Conservation (phyloP, 1,284 basidiomycete genomes). For the Clitocybe nebularis region DNA sequence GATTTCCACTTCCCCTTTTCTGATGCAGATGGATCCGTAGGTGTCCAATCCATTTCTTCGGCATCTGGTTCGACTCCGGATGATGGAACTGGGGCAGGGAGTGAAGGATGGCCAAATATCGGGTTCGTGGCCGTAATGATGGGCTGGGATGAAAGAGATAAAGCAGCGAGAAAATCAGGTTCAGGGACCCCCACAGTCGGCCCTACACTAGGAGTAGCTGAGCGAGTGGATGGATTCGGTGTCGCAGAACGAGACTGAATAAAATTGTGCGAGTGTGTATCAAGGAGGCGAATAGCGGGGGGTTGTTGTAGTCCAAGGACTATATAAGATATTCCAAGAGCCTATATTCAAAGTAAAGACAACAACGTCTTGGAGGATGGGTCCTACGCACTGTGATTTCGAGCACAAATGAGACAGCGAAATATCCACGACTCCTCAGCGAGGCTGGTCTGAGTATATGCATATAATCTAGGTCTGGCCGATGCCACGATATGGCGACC, state of each 20-base stretch:
- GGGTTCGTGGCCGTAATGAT: constrained; percentile 41
- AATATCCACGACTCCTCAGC: constrained; percentile 38
- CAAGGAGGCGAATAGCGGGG: constrained; percentile 61
- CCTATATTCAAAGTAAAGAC: constrained; percentile 30
- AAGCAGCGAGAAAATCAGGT: constrained; percentile 53
- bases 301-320: constrained; percentile 60
- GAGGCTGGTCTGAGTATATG: constrained; percentile 32
- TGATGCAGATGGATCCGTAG: constrained; percentile 36
- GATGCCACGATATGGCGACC: constrained; percentile 39
- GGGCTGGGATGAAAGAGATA: constrained; percentile 63
- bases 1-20: constrained; percentile 14
- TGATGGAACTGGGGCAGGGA: constrained; percentile 23
- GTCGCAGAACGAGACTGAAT: constrained; percentile 34
- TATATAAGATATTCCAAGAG: constrained; percentile 43
- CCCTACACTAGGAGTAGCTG: constrained; percentile 10
- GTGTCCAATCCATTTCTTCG: constrained; percentile 65
- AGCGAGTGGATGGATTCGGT: constrained; percentile 23
- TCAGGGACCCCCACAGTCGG: constrained; percentile 30
- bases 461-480: constrained; percentile 36
- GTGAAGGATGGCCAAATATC: constrained; percentile 67
- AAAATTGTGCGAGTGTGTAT: constrained; percentile 39
- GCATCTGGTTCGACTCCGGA: constrained; percentile 31
- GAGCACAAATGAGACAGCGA: constrained; percentile 36
- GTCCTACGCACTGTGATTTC: constrained; percentile 49
- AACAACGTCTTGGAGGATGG: constrained; percentile 5